Conservation (phyloP, 1,139 yeast genomes). For the Hanseniaspora gamundiae region DNA sequence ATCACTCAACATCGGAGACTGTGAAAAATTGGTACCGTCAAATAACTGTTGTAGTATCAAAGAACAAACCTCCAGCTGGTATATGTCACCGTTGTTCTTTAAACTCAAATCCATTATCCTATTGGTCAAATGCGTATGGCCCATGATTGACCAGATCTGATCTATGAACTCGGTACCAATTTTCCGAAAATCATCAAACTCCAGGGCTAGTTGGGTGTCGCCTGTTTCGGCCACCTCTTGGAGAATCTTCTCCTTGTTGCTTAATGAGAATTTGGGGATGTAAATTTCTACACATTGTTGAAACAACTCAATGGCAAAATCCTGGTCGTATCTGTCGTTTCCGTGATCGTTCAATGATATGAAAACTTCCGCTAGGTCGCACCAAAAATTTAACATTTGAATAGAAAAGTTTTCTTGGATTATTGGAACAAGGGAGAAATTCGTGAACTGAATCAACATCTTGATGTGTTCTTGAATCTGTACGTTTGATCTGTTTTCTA, state of each 20-base stretch:
- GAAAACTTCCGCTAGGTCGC: constrained; percentile 50
- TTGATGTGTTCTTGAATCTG: constrained; percentile 32
- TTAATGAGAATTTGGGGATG: constrained; percentile 22
- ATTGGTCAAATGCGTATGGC: constrained; percentile 40
- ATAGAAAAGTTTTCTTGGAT: constrained; percentile 58
- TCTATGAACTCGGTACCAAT: constrained; percentile 72
- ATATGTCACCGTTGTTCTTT: constrained; percentile 24
- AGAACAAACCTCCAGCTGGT: constrained; percentile 57
- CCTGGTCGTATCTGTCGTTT: constrained; percentile 15
- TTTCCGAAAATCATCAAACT: constrained; percentile 53
- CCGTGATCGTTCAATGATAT: constrained; percentile 13
- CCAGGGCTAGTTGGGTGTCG: constrained; percentile 25
- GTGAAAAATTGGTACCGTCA: constrained; percentile 28
- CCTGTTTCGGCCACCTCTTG: constrained; percentile 24
- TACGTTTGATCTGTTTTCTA: constrained; percentile 5
- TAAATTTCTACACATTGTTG: constrained; percentile 23
- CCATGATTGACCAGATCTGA: constrained; percentile 51
- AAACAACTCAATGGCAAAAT: constrained; percentile 20
- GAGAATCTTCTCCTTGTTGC: constrained; percentile 21
- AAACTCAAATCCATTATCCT: constrained; percentile 34
- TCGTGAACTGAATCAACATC: constrained; percentile 45
- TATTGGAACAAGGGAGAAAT: constrained; percentile 48
- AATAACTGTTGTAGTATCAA: constrained; percentile 42
- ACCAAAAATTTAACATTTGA: constrained; percentile 71
- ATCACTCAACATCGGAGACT: constrained; percentile 23